Evolutionary conservation across 179 eudicot species (phyloP), one percentile per base, ranked within the genome.

Genomic region (Corrigiola litoralis): DNA sequence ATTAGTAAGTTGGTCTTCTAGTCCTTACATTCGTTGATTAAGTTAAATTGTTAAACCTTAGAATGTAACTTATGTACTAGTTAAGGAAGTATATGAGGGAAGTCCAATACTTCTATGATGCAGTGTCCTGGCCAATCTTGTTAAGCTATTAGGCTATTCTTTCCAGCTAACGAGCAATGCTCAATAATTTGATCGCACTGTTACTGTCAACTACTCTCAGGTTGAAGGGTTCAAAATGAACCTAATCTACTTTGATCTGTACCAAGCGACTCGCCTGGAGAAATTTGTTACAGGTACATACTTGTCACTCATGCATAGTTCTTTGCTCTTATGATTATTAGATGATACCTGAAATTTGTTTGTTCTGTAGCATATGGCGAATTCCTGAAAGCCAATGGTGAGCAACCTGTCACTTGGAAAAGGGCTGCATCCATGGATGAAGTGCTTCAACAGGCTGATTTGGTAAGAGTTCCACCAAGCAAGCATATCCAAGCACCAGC

Each of bases 191-290:
- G 28, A 16, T n/a, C 34, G 5, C 17, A 42, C 5, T 28, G 42
- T 16, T 31, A n/a, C 52, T 66, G 31, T 51, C 10, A n/a, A n/a
- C 31, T 21, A 24, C 13, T 62, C 21, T 59, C 81, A 94, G 97
- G 85, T 94, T 58, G 99, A 90, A 80, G 97, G 99, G 58, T 94
- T 92, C 84, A 90, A 94, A 70, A 94, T 94, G 99, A 92, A 94
- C 84, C 76, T 94, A 56, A 86, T 94, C 47, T 94, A 94, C 83
- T 94, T 42, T 67, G 99, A 94, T 69, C 88, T 94, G 42, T 94
- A 94, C 77, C 95, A 94, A 77, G 40, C 99, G 68, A 94, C 97
- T 49, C 95, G 96, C 69, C 81, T 94, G 13, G 99, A 94, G 67
- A 90, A 94, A 77, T 94, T 94, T 76, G 91, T 90, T 50, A 94